A percentile compares a stretch with the other conserved stretches of the same genome.
Evolutionary conservation across 768 basidiomycete genomes (phyloP).

Genomic region (Boletus tylopilopsis): DNA sequence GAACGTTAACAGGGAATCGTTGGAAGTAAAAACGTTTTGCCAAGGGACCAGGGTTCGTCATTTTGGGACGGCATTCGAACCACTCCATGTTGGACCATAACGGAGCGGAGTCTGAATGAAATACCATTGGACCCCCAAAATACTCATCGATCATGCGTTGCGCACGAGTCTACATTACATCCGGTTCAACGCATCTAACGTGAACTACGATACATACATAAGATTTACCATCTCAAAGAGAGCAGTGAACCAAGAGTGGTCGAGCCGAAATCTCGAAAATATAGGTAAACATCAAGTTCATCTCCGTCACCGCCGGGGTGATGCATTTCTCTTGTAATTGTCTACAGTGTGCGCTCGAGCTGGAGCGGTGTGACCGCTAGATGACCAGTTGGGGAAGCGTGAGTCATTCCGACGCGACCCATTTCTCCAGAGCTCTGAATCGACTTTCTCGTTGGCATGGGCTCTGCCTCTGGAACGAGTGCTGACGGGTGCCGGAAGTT

Average conservation of each 20-base stretch:
- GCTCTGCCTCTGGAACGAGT: conserved; percentile 35
- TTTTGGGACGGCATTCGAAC: conserved; percentile 12
- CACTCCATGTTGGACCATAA: neutral
- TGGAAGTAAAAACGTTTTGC: conserved; percentile 5
- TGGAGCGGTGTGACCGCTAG: conserved; percentile 20
- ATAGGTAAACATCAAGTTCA: conserved; percentile 7
- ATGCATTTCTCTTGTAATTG: conserved; percentile 39
- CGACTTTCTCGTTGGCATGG: conserved; percentile 27
- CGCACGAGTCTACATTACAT: conserved; percentile 13
- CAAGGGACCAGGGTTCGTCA: conserved; percentile 3
- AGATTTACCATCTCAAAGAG: conserved; percentile 5
- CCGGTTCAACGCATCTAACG: conserved; percentile 2
- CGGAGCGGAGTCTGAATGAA: conserved; percentile 19
- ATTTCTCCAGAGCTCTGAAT: conserved; percentile 20
- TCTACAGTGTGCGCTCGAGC: conserved; percentile 29
- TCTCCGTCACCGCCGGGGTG: conserved; percentile 41
- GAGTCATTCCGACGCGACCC: conserved; percentile 19
- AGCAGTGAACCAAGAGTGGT: conserved; percentile 4
- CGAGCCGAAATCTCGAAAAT: conserved; percentile 8
- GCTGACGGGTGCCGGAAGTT: conserved; percentile 42
- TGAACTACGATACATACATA: conserved; percentile 18
- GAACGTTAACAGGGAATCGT: conserved; percentile 18
- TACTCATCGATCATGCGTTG: too few species aligned
- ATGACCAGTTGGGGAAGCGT: conserved; percentile 18
- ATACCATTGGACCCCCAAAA: neutral